Base-by-base conservation (phyloP, 129 eudicot species). In the Heracleum sosnowskyi region DNA sequence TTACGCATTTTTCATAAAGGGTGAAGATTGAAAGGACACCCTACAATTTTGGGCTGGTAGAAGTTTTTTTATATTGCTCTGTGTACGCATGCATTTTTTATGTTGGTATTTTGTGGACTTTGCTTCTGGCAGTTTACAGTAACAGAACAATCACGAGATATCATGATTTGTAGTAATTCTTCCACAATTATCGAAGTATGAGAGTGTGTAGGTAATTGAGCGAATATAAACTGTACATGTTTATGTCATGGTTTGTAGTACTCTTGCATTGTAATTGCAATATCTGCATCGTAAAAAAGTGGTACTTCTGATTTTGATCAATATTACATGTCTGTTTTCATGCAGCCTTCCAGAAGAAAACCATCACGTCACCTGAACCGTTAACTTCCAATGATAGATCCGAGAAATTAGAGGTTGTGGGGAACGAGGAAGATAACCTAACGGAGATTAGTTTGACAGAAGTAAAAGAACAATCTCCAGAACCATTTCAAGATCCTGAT, bases 271-370 rank as follows among this genome's bases (percentile, higher is more conserved):
- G 8, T 5, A 47, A 49, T 40, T 42, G 46, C 17, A 60, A 4
- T 40, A 57, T 46, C 22, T 66, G 76, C 45, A 66, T 24, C 39
- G 36, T 12, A 66, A 11, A 31, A 16, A 29, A n/a, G 10, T 68
- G 31, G 76, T 41, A 26, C 34, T 35, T 35, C 15, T 44, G 16
- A 11, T 45, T 79, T 45, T 29, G 22, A 35, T 51, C 7, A 20
- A 15, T 63, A 63, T 71, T 68, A 44, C 46, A 44, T 77, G 28
- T 79, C 79, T 78, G 57, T 81, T 66, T n/a, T 76, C 33, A 33
- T 85, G 81, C 92, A 88, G 99, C 78, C 34, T 57, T 83, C 64
- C 87, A 84, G 82, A 88, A 87, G 77, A 90, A 90, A 80, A 49
- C 82, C 69, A 76, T 4, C 76, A 77, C 76, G 63, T 86, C 26